phyloP scores from a whole-genome alignment of 2,329 filamentous ascomycete species.

The Hymenoscyphus fraxineus region DNA sequence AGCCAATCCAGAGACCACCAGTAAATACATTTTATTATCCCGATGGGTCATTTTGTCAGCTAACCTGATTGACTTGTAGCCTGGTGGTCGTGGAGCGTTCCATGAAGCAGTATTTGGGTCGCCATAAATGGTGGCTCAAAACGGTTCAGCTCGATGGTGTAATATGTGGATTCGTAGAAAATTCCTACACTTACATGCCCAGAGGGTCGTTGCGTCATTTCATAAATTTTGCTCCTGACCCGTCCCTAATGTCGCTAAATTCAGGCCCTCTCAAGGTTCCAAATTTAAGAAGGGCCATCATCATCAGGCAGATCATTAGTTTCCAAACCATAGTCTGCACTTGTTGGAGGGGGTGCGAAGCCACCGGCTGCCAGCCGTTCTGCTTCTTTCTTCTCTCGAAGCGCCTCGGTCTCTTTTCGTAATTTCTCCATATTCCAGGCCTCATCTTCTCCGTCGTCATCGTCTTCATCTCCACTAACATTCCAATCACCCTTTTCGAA shows the following conservation, averaged over 20 bases:
- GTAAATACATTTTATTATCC: background rate
- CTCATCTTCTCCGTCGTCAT: constrained; percentile 46
- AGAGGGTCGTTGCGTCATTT: constrained; percentile 1
- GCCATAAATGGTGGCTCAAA: background rate
- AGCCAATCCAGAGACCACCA: background rate
- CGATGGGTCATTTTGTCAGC: background rate
- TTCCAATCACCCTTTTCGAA: constrained; percentile 97
- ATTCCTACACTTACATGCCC: constrained; percentile 2
- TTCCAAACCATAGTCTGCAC: constrained; percentile 20
- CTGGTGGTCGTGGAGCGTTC: background rate
- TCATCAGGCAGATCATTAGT: constrained; percentile 19
- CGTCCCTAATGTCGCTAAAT: constrained; percentile 27
- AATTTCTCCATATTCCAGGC: constrained; percentile 79
- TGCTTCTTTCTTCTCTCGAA: constrained; percentile 72
- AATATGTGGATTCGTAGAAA: background rate
- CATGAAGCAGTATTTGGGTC: background rate
- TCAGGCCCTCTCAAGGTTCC: constrained; percentile 13
- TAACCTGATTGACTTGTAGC: background rate
- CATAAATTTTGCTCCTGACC: constrained; percentile 1
- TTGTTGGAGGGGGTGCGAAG: constrained; percentile 12
- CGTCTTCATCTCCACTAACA: constrained; percentile 54
- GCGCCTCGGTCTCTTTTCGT: constrained; percentile 76
- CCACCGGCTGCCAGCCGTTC: constrained; percentile 49
- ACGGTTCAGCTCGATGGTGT: too few relatives aligned
- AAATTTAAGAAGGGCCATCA: constrained; percentile 24